Percentiles rank a stretch among this genome's conserved stretches.
Evolutionary conservation across 306 rosid species (phyloP).

Genomic region (Begonia peltatifolia): DNA sequence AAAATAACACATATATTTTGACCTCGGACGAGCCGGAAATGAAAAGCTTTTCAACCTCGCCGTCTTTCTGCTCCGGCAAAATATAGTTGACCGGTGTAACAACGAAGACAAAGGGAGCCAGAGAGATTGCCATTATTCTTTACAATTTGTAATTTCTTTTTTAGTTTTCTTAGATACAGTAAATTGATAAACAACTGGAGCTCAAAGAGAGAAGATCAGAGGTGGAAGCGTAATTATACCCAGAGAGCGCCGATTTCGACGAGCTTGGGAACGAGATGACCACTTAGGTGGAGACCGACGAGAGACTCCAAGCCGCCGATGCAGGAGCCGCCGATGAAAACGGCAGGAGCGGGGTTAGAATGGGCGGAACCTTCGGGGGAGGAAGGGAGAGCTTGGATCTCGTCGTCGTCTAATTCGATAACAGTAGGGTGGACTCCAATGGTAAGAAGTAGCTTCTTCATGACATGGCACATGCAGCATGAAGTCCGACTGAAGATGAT

Average conservation of each 20-base stretch:
- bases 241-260: slow-evolving; percentile 78
- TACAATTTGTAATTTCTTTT: too few species aligned
- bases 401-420: slow-evolving; percentile 76
- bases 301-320: slow-evolving; percentile 86
- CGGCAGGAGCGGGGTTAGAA: slow-evolving; percentile 10
- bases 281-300: slow-evolving; percentile 86
- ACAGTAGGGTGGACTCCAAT: slow-evolving; percentile 91
- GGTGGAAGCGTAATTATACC: slow-evolving; percentile 18
- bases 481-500: slow-evolving; percentile 75
- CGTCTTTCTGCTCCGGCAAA: too few species aligned
- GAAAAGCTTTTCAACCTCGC: too few species aligned
- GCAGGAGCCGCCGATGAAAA: slow-evolving; percentile 72
- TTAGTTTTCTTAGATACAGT: too few species aligned
- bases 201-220: too few species aligned
- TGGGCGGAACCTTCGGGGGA: not conserved
- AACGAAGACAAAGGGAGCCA: too few species aligned
- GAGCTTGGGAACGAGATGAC: slow-evolving; percentile 79
- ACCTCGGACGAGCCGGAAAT: too few species aligned
- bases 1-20: too few species aligned
- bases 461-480: slow-evolving; percentile 98
- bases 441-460: slow-evolving; percentile 79
- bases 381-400: slow-evolving; percentile 58
- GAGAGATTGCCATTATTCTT: too few species aligned
- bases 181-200: too few species aligned
- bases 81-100: too few species aligned